Percentiles rank a stretch among this genome's conserved stretches.
These are phyloP conservation scores for Mortierella sp. DNA, from an alignment of 371 early-diverging fungal species.

Conservation along the genomic window DNA sequence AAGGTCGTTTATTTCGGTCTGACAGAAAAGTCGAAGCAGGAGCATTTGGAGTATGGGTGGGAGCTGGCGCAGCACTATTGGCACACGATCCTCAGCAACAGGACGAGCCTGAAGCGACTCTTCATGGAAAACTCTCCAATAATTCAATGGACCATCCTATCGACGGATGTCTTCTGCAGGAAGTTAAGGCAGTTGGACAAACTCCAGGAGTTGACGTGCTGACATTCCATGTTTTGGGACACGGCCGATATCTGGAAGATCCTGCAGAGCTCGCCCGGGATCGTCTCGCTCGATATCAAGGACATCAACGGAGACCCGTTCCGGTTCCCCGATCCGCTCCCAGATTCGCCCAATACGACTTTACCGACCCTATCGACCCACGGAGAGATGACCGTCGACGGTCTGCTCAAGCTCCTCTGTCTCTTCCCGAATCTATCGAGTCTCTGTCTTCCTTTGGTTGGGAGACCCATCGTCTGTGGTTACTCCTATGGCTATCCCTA, in stretches of 20 bases:
- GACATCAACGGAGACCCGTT: too few relatives aligned
- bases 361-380: background rate
- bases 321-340: background rate
- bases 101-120: background rate
- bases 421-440: background rate
- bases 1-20: background rate
- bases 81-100: background rate
- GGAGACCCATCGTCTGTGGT: background rate
- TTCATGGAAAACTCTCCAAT: fast-evolving
- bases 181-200: background rate
- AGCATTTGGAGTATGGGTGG: background rate
- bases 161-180: background rate
- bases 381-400: background rate
- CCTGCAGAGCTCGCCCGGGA: background rate
- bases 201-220: background rate
- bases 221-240: background rate
- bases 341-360: background rate
- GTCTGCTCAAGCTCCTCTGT: background rate
- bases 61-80: background rate
- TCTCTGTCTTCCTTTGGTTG: background rate
- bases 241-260: background rate
- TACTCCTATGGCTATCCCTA: background rate
- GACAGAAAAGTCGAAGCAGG: background rate
- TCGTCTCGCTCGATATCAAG: background rate
- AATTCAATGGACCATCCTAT: background rate